Percentiles rank a stretch among this genome's conserved stretches.
Evolutionary conservation across 129 eudicot genomes (phyloP).

Genomic region (Helianthus tuberosus): DNA sequence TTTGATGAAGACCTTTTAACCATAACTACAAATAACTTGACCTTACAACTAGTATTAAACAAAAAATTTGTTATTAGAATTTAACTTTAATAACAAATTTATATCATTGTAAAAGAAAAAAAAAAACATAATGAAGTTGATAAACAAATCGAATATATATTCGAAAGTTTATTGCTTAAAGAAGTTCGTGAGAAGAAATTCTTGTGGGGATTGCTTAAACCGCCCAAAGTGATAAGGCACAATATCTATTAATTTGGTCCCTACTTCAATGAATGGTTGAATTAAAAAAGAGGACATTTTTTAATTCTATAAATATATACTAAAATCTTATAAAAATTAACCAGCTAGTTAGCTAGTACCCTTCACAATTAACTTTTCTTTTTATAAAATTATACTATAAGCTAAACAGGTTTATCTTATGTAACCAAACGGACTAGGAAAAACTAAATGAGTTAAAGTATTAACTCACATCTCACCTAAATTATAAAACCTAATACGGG

Average conservation of each 20-base stretch:
- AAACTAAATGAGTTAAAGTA: too few relatives aligned
- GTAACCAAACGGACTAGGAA: too few relatives aligned
- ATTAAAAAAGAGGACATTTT: not conserved
- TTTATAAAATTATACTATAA: too few relatives aligned
- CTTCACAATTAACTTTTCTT: too few relatives aligned
- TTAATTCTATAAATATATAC: not conserved
- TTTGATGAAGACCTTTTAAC: too few relatives aligned
- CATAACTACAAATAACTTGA: not conserved
- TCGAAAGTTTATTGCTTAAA: slow-evolving; percentile 13
- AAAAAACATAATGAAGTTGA: not conserved
- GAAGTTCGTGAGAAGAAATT: slow-evolving; percentile 13
- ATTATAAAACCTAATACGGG: too few relatives aligned
- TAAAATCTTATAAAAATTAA: too few relatives aligned
- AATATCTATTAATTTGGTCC: slow-evolving; percentile 33
- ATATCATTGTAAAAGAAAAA: not conserved
- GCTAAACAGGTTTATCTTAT: too few relatives aligned
- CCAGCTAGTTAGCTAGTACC: too few relatives aligned
- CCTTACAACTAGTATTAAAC: too few relatives aligned
- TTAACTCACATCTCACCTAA: too few relatives aligned
- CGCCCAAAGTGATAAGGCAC: slow-evolving; percentile 22
- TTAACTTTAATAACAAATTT: not conserved
- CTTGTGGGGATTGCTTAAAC: slow-evolving; percentile 34
- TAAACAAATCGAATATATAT: slow-evolving; percentile 23
- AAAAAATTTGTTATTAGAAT: too few relatives aligned
- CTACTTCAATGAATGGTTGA: slow-evolving; percentile 27